These are phyloP conservation scores for Veloporphyrellus conicus DNA, from an alignment of 1,284 basidiomycete species.

Conservation along the genomic window DNA sequence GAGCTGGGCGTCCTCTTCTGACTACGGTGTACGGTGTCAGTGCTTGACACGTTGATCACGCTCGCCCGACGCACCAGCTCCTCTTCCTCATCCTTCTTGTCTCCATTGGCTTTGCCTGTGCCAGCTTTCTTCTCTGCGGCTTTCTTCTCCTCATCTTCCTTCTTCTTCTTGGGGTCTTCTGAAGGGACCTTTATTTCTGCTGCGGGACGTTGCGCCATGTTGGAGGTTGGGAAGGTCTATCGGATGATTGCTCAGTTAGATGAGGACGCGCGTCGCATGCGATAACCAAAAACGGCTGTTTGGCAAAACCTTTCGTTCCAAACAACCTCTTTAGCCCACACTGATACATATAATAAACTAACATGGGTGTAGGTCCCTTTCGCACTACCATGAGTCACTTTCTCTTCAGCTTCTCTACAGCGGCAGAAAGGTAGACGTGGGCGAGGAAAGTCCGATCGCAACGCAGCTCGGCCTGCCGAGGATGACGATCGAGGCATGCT, in stretches of 20 bases:
- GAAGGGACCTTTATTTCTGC: conserved; percentile 59
- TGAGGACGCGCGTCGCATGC: conserved; percentile 33
- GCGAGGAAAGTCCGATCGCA: conserved; percentile 5
- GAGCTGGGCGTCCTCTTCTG: conserved; percentile 93
- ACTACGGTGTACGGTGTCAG: conserved; percentile 44
- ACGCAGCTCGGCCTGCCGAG: conserved; percentile 1
- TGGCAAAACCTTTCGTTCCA: conserved; percentile 33
- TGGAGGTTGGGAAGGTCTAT: conserved; percentile 9
- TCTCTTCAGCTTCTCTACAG: conserved; percentile 2
- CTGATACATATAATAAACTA: not conserved
- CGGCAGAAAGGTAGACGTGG: conserved; percentile 17
- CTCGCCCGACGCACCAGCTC: conserved; percentile 65
- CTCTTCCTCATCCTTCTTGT: conserved; percentile 73
- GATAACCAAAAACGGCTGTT: conserved; percentile 29
- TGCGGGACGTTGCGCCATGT: conserved; percentile 56
- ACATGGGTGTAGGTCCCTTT: conserved; percentile 21
- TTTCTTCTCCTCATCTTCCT: conserved; percentile 43
- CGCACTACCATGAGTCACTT: not conserved
- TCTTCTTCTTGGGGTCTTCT: conserved; percentile 72
- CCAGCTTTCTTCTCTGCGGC: conserved; percentile 43
- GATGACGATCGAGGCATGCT: conserved; percentile 41
- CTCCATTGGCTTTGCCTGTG: conserved; percentile 52
- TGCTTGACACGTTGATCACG: conserved; percentile 13
- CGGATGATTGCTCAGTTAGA: conserved; percentile 5
- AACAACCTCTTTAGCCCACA: conserved; percentile 22